These are phyloP conservation scores for Cyclostephanos tholiformis DNA, from an alignment of 108 stramenopile species.

Conservation along the genomic window DNA sequence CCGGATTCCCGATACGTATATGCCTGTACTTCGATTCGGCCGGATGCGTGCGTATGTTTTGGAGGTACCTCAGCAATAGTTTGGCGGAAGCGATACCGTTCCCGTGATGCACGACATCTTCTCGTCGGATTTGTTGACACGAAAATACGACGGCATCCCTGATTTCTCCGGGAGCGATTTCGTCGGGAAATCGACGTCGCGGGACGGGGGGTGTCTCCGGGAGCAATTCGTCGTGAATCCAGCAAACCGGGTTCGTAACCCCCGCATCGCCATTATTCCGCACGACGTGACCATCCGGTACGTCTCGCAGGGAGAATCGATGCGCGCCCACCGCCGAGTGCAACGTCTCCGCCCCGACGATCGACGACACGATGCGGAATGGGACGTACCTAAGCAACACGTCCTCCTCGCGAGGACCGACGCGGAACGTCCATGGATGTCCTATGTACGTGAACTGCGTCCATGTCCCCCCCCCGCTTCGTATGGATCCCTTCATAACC, in stretches of 20 bases:
- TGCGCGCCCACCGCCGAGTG: constrained; percentile 33
- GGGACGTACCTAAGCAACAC: constrained; percentile 68
- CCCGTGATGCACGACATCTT: constrained; percentile 28
- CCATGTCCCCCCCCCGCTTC: constrained; percentile 50
- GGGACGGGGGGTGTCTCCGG: constrained; percentile 31
- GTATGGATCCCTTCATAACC: constrained; percentile 56
- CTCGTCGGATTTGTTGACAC: constrained; percentile 58
- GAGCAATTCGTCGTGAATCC: constrained; percentile 50
- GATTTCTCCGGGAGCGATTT: constrained; percentile 6
- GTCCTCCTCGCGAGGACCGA: constrained; percentile 35
- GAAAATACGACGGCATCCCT: constrained; percentile 57
- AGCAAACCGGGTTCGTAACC: constrained; percentile 11
- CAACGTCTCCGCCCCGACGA: constrained; percentile 43
- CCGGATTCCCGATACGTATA: constrained; percentile 51
- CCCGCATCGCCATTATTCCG: not conserved
- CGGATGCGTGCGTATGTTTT: constrained; percentile 61
- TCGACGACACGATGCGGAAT: constrained; percentile 65
- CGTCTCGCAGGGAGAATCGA: constrained; percentile 44
- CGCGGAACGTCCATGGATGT: constrained; percentile 79
- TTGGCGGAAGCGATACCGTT: constrained; percentile 27
- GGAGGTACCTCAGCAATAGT: constrained; percentile 59
- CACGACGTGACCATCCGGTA: constrained; percentile 18
- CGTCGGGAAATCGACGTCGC: constrained; percentile 20
- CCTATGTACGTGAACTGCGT: constrained; percentile 56
- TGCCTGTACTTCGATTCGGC: constrained; percentile 62